phyloP scores from a whole-genome alignment of 2,329 filamentous ascomycete species.

The Nothophaeocryptopus gaeumannii region DNA sequence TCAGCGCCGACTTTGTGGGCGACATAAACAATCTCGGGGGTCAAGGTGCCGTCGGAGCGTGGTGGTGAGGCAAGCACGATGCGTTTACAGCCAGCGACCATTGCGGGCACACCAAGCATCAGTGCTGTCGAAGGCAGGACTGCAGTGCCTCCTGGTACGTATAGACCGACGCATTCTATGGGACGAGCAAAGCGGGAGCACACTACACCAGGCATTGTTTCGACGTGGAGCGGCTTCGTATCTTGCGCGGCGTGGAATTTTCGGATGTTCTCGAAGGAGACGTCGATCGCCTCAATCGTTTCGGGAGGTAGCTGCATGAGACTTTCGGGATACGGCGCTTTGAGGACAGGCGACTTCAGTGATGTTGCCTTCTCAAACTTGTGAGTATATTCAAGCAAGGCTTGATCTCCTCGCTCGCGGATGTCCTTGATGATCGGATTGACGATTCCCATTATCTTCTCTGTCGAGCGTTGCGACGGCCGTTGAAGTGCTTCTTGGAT shows the following conservation, averaged over 20 bases:
- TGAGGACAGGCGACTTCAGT: conserved; percentile 81
- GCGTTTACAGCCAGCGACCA: conserved; percentile 94
- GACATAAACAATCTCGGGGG: conserved; percentile 94
- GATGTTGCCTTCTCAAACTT: conserved; percentile 97
- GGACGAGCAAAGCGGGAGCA: conserved; percentile 90
- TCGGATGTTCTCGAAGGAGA: conserved; percentile 89
- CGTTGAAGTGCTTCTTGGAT: conserved; percentile 76
- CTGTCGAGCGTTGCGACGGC: conserved; percentile 91
- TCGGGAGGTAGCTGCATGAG: conserved; percentile 83
- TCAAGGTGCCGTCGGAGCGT: conserved; percentile 81
- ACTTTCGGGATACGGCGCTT: conserved; percentile 78
- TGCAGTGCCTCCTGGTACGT: conserved; percentile 92
- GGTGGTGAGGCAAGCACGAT: conserved; percentile 93
- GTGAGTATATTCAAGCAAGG: conserved; percentile 88
- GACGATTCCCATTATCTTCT: conserved; percentile 87
- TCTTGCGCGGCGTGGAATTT: conserved; percentile 94
- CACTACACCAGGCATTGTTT: conserved; percentile 96
- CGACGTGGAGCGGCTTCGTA: conserved; percentile 75
- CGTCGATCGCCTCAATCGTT: conserved; percentile 87
- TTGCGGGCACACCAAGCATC: conserved; percentile 96
- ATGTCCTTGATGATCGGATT: conserved; percentile 89
- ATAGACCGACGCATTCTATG: conserved; percentile 93
- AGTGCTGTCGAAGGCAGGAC: conserved; percentile 96
- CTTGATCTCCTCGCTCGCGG: conserved; percentile 77
- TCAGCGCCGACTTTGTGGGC: conserved; percentile 96